A percentile compares a stretch with the other conserved stretches of the same genome.
Conservation (phyloP, 495 filamentous ascomycete species). For the Corynascus novoguineensis region DNA sequence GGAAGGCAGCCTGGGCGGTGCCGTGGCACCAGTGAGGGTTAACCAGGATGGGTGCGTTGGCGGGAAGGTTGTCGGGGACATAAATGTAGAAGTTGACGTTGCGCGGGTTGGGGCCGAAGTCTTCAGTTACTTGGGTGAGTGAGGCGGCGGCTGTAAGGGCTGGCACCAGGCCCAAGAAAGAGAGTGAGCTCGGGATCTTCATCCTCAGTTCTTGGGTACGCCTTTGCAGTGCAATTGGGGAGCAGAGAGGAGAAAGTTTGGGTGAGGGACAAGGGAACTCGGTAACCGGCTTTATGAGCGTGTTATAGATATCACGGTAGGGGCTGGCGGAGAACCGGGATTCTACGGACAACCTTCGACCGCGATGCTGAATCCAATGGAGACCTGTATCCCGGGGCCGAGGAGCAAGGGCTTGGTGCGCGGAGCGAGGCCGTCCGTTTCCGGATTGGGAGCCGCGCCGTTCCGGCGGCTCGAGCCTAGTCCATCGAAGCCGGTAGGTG, state of each 20-base stretch:
- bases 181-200: background rate
- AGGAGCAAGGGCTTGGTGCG: background rate
- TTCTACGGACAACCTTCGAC: background rate
- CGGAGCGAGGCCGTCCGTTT: background rate
- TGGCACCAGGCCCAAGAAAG: constrained; percentile 3
- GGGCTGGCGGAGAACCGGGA: background rate
- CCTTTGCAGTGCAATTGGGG: background rate
- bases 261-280: background rate
- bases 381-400: background rate
- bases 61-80: constrained; percentile 47
- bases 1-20: constrained; percentile 26
- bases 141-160: constrained; percentile 16
- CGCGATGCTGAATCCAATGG: background rate
- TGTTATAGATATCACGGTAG: background rate
- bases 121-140: constrained; percentile 32
- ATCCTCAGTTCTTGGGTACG: background rate
- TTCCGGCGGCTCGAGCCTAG: too few species aligned
- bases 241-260: background rate
- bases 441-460: background rate
- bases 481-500: too few species aligned
- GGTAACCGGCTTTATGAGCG: background rate
- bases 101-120: constrained; percentile 46
- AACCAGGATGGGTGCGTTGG: constrained; percentile 50
- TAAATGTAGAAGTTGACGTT: constrained; percentile 52
- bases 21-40: constrained; percentile 52